phyloP scores from a whole-genome alignment of 768 basidiomycete species.

The Termitomyces sp. region DNA sequence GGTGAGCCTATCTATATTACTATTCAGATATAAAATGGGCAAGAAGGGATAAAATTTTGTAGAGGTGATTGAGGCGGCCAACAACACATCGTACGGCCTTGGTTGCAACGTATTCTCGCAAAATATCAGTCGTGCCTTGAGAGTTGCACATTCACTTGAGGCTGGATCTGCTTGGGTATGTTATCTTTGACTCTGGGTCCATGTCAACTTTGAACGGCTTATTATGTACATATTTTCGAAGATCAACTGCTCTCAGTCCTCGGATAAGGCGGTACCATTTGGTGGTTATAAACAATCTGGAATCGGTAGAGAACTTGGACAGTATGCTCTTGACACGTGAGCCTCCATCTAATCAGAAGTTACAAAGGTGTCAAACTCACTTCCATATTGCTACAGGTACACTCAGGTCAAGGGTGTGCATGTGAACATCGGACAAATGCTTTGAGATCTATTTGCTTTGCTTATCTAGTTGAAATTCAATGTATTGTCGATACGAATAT shows the following conservation, averaged over 20 bases:
- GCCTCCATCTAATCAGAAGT: background rate
- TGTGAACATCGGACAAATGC: slow-evolving; percentile 16
- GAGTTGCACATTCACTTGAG: slow-evolving; percentile 19
- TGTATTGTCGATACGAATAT: too few relatives aligned
- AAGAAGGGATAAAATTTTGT: background rate
- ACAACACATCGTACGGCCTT: slow-evolving; percentile 18
- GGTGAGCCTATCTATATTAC: slow-evolving; percentile 13
- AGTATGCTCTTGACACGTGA: slow-evolving; percentile 23
- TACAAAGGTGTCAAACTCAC: background rate
- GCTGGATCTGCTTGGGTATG: slow-evolving; percentile 18
- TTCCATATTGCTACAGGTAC: slow-evolving; percentile 3
- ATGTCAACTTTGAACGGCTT: background rate
- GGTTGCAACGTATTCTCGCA: slow-evolving; percentile 18
- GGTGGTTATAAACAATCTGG: slow-evolving; percentile 26
- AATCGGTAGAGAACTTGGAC: slow-evolving; percentile 22
- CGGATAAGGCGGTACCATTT: slow-evolving; percentile 18
- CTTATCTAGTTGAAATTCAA: too few relatives aligned
- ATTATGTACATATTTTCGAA: background rate
- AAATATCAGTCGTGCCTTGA: slow-evolving; percentile 18
- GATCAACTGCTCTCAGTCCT: slow-evolving; percentile 18
- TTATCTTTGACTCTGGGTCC: background rate
- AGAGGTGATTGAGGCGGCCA: slow-evolving; percentile 22
- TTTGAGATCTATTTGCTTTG: slow-evolving; percentile 1
- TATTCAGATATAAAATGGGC: slow-evolving; percentile 21
- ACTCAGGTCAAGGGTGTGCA: slow-evolving; percentile 20